Evolutionary conservation across 1,284 basidiomycete species (phyloP), one percentile per base, ranked within the genome.

Genomic region (Ceraceosorus bombacis): DNA sequence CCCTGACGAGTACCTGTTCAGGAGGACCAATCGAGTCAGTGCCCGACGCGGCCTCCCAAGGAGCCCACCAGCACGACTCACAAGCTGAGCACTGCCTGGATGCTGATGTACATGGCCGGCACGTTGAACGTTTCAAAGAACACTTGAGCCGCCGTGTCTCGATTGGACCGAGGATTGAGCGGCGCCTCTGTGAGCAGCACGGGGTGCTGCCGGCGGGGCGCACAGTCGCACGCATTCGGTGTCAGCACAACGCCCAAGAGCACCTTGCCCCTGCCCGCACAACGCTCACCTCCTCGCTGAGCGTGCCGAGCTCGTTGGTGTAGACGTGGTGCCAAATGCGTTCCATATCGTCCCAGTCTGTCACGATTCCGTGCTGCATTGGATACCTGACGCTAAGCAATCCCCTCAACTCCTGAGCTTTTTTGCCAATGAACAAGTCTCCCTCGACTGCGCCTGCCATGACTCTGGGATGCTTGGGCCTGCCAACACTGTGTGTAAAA

Each of bases 51-150:
- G n/a, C n/a, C 46, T 36, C 3, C 10, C 36, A 12, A 10, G 51
- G 2, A 10, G 49, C 51, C 27, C 12, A 13, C 5, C n/a, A 9
- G 54, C 5, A 7, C 15, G 5, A 80, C 87, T 78, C 77, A 95
- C 90, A 99, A 80, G 68, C 91, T 91, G 58, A 99, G 81, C 17
- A 99, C 94, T 37, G 95, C 95, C 81, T 99, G 95, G 4, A 99
- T 90, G 53, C 90, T 93, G 13, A 89, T 94, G 80, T 92, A 98
- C 63, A 99, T 81, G 6, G 95, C 95, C 17, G 95, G 95, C 15
- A 98, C 95, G 78, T 99, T 99, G 85, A 93, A 93, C 48, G 89
- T 92, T 83, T 94, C 90, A 79, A 94, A 94, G 87, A 93, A 92
- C 83, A 92, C 90, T 81, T 92, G 89, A 61, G 89, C 91, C 85